These are phyloP conservation scores for Decorospora gaudefroyi DNA, from an alignment of 2,329 filamentous ascomycete genomes.

Conservation along the genomic window DNA sequence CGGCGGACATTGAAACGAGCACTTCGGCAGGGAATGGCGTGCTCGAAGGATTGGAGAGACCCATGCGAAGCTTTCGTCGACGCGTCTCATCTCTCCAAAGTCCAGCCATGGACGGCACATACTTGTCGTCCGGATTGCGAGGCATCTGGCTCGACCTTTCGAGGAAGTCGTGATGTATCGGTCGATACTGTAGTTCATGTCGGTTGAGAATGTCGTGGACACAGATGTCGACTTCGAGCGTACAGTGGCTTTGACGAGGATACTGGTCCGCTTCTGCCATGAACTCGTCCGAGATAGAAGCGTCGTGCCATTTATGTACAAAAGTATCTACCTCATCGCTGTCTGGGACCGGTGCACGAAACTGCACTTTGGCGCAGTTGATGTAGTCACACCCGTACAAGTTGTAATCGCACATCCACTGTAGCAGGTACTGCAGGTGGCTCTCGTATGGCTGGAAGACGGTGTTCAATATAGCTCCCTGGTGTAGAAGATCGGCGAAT, in stretches of 20 bases:
- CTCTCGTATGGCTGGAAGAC: slow-evolving; percentile 91
- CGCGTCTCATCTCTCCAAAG: slow-evolving; percentile 90
- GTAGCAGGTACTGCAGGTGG: slow-evolving; percentile 86
- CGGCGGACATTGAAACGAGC: slow-evolving; percentile 85
- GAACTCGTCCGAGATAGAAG: slow-evolving; percentile 64
- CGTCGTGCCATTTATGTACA: slow-evolving; percentile 77
- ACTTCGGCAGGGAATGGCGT: slow-evolving; percentile 82
- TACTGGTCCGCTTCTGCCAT: slow-evolving; percentile 67
- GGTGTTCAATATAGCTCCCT: slow-evolving; percentile 83
- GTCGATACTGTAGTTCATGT: slow-evolving; percentile 72
- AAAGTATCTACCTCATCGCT: slow-evolving; percentile 65
- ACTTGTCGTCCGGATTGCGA: slow-evolving; percentile 67
- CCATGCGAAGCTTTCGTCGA: slow-evolving; percentile 73
- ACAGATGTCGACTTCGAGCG: slow-evolving; percentile 86
- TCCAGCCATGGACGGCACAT: slow-evolving; percentile 91
- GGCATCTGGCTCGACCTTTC: slow-evolving; percentile 68
- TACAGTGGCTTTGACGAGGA: slow-evolving; percentile 82
- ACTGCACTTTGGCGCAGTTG: slow-evolving; percentile 69
- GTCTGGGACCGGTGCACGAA: slow-evolving; percentile 75
- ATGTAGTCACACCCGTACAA: slow-evolving; percentile 92
- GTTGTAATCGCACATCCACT: slow-evolving; percentile 99
- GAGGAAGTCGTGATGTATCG: slow-evolving; percentile 82
- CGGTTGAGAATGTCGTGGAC: slow-evolving; percentile 88
- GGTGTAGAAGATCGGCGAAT: slow-evolving; percentile 81
- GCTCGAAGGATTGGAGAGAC: slow-evolving; percentile 64